Conservation (phyloP, 345 rosid genomes). For the Orychophragmus violaceus region DNA sequence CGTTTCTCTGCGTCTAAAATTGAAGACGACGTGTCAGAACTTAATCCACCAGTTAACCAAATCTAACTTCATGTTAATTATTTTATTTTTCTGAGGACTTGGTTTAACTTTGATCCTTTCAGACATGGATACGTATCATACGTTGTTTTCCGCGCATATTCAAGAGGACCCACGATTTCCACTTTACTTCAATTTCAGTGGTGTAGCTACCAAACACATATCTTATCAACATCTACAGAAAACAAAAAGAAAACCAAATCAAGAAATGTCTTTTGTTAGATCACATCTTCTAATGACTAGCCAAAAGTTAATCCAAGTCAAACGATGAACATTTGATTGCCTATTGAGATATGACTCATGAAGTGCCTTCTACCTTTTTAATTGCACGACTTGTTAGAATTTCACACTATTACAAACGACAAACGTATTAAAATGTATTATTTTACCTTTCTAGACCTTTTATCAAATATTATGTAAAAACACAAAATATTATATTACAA, state of each 20-base stretch:
- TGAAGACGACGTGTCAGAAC: conserved; percentile 5
- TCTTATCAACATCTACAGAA: conserved; percentile 12
- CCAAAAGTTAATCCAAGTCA: not conserved
- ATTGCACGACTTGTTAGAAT: not conserved
- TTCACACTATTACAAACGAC: not conserved
- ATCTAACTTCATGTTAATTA: not conserved
- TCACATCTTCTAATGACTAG: not conserved
- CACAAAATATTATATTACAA: not conserved
- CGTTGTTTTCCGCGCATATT: not conserved
- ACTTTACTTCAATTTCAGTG: conserved; percentile 16
- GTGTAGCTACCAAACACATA: conserved; percentile 7
- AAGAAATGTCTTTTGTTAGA: not conserved
- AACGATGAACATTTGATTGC: not conserved
- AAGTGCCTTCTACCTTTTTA: not conserved
- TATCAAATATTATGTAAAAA: not conserved
- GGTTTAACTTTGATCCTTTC: not conserved
- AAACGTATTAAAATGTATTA: not conserved
- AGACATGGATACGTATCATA: conserved; percentile 1
- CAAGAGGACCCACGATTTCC: conserved; percentile 18
- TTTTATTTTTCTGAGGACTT: not conserved
- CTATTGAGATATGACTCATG: conserved; percentile 9
- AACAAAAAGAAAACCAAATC: not conserved
- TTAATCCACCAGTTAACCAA: not conserved
- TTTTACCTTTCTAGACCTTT: not conserved
- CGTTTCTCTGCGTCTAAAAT: not conserved